Evolutionary conservation across 164 flowering plant genomes (phyloP), one percentile per base, ranked within the genome.

Genomic region (Cinnamomum chago): DNA sequence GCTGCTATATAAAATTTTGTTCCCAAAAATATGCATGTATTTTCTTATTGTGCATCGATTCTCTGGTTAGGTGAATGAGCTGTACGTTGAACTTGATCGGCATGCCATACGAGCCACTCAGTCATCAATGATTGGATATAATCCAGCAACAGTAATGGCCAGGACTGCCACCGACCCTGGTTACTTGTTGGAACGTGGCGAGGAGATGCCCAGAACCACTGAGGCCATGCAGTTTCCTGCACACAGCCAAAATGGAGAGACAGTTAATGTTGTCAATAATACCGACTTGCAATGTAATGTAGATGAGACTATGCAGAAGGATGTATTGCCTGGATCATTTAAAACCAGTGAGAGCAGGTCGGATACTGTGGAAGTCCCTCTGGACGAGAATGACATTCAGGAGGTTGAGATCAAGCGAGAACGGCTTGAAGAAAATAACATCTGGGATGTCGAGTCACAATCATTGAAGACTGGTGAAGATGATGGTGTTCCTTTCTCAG

Each of bases 331-430:
- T 18, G 65, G 23, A 66, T 75, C 64, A 3, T 58, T 79, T 28
- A 81, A 75, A 73, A 76, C 84, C n/a, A 78, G 75, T 4, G 85
- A 81, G 64, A 76, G 77, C n/a, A 15, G n/a, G 67, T 89, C 79
- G 73, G 98, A 92, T 81, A 90, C 90, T 70, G 88, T 86, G 78
- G 89, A 84, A 73, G 83, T 92, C 58, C 87, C 95, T 4, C 76
- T 90, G 69, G 85, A 88, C 72, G 90, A 90, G 55, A 85, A 80
- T 80, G 92, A 87, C 66, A 70, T 60, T 28, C 73, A 24, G 52
- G 90, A 88, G 73, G 71, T 67, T 22, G 70, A 33, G 67, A 60
- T 24, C 28, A 40, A n/a, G 24, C 22, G 2, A 18, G 14, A 13
- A 2, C 71, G 4, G 17, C 30, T 18, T 18, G 27, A 50, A 20